Evolutionary conservation across 2,329 filamentous ascomycete genomes (phyloP), one percentile per base, ranked within the genome.

Genomic region (Aspergillus floridensis): DNA sequence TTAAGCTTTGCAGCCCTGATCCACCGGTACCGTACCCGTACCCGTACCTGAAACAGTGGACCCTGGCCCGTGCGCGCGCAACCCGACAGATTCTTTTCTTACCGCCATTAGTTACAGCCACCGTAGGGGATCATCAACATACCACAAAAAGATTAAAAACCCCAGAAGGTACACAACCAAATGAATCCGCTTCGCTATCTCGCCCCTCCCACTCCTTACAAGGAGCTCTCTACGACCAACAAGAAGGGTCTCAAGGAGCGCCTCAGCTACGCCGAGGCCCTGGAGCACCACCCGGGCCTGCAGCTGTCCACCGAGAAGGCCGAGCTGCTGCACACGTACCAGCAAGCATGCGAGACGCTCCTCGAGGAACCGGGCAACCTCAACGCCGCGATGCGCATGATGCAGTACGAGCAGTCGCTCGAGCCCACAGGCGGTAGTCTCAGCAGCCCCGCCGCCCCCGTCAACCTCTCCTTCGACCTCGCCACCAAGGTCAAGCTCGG

Each of bases 171-270:
- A 10, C 1, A 2, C 1, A 6, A 19, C 38, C 19, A 44, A 10
- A 63, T 63, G 61, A 52, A 63, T 21, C 58, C 59, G n/a, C 49
- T 63, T 4, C 61, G 61, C 11, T 63, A 63, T 29, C 49, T 63
- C 48, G 61, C 58, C 29, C 35, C 61, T 24, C 61, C 61, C 1
- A 22, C 29, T 32, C 56, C 58, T 12, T 63, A 60, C 56, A 48
- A 32, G 26, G 58, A 49, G 5, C 47, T 63, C n/a, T 53, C 61
- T 11, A 38, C 24, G 19, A 38, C 58, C 55, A 57, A 49, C 21
- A 57, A 21, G 16, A 58, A 58, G 29, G 52, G 58, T 21, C 50
- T 61, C 35, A 60, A 59, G 24, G 56, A 57, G 31, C 44, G 61
- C 8, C 56, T 59, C 32, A 44, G 29, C 53, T 63, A 53, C 50